A percentile compares a stretch with the other conserved stretches of the same genome.
phyloP scores from a whole-genome alignment of 1,139 yeast species.

The Geotrichum cucujoidarum region DNA sequence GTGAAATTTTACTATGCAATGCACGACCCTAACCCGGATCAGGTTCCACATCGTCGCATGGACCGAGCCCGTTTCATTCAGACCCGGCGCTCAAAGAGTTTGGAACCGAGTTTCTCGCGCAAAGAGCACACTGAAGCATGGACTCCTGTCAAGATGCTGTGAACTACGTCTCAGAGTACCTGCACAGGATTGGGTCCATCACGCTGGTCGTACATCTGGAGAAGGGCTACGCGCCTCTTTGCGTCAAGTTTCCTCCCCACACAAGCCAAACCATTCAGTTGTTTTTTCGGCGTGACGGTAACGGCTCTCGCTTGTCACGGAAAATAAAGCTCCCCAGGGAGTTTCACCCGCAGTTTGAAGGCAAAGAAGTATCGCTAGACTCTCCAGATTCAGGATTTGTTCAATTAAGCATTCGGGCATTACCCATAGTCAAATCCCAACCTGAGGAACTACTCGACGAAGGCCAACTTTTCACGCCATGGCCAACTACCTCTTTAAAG shows the following conservation, averaged over 20 bases:
- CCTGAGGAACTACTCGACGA: constrained; percentile 5
- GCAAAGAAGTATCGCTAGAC: constrained; percentile 1
- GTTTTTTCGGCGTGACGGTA: background rate
- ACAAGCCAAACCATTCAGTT: constrained; percentile 1
- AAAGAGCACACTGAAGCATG: too few relatives aligned
- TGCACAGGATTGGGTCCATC: constrained; percentile 31
- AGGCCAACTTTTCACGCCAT: constrained; percentile 9
- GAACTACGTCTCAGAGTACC: constrained; percentile 36
- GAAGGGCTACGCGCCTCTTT: constrained; percentile 16
- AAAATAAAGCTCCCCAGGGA: constrained; percentile 8
- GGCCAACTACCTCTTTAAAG: constrained; percentile 8
- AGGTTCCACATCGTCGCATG: too few relatives aligned
- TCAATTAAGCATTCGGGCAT: constrained; percentile 12
- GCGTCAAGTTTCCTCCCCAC: constrained; percentile 4
- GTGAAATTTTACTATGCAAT: too few relatives aligned
- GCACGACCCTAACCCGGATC: constrained; percentile 5
- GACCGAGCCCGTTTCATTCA: too few relatives aligned
- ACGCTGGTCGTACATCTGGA: constrained; percentile 28
- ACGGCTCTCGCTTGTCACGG: background rate
- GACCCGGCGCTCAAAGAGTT: too few relatives aligned
- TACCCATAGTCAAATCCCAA: background rate
- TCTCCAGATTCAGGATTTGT: background rate
- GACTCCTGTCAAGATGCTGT: constrained; percentile 10
- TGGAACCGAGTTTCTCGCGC: too few relatives aligned
- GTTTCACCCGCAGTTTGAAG: constrained; percentile 6